Evolutionary conservation across 2,329 filamentous ascomycete species (phyloP).

Genomic region (Pestalotiopsis fici): DNA sequence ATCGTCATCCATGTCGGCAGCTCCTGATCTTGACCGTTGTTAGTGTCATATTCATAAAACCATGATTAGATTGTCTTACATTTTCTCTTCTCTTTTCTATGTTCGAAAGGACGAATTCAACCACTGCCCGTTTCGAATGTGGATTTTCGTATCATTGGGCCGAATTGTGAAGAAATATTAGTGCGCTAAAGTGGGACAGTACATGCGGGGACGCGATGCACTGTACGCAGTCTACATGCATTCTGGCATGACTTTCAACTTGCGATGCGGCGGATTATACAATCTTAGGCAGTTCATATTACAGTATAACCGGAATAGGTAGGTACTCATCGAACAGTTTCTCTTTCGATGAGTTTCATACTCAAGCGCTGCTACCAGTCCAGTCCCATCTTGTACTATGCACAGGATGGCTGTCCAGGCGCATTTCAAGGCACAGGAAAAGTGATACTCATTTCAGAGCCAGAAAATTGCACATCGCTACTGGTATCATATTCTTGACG

Average conservation of each 20-base stretch:
- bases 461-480: too few relatives aligned
- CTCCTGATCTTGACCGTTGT: not conserved
- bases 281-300: too few relatives aligned
- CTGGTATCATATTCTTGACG: not conserved
- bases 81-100: not conserved
- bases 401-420: too few relatives aligned
- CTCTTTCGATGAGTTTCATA: too few relatives aligned
- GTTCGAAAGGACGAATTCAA: not conserved
- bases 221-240: not conserved
- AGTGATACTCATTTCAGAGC: not conserved
- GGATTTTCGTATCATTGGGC: slow-evolving; percentile 2
- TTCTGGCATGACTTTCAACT: not conserved
- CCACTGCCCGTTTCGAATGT: slow-evolving; percentile 5
- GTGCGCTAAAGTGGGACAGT: slow-evolving; percentile 5
- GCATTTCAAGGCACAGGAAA: too few relatives aligned
- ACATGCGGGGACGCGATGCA: not conserved
- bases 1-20: slow-evolving; percentile 23
- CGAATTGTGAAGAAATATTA: not conserved
- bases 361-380: too few relatives aligned
- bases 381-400: too few relatives aligned
- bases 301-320: too few relatives aligned
- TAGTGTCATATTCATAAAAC: not conserved
- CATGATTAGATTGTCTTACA: not conserved
- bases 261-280: not conserved
- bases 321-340: too few relatives aligned